A percentile compares a stretch with the other conserved stretches of the same genome.
These are phyloP conservation scores for Saksenaea vasiformis DNA, from an alignment of 371 early-diverging fungal species.

Conservation along the genomic window DNA sequence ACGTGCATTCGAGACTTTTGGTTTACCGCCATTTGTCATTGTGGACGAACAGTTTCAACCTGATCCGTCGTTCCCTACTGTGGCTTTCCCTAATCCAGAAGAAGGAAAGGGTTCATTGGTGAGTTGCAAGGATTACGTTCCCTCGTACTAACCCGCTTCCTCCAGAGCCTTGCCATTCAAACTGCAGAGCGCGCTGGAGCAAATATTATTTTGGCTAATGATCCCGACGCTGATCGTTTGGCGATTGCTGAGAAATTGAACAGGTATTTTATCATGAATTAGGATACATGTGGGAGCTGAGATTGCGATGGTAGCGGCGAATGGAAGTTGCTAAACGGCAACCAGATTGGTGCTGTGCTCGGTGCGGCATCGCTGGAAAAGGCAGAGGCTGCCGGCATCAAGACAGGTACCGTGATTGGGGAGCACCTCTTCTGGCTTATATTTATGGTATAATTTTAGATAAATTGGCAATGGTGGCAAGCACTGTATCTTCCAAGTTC, in stretches of 20 bases:
- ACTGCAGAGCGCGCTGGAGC: slow-evolving; percentile 65
- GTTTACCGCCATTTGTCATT: slow-evolving; percentile 63
- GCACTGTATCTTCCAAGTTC: slow-evolving; percentile 90
- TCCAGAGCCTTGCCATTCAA: slow-evolving; percentile 68
- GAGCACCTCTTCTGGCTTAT: too few relatives aligned
- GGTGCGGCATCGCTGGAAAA: slow-evolving; percentile 74
- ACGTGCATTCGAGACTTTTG: slow-evolving; percentile 69
- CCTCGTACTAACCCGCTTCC: neutral
- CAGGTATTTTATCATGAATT: slow-evolving; percentile 28
- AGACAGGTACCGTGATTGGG: slow-evolving; percentile 38
- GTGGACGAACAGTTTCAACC: slow-evolving; percentile 75
- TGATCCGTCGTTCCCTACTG: slow-evolving; percentile 94
- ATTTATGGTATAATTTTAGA: slow-evolving; percentile 29
- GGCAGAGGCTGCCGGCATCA: slow-evolving; percentile 53
- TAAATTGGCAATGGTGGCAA: slow-evolving; percentile 82
- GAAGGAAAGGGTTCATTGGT: slow-evolving; percentile 88
- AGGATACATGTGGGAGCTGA: neutral
- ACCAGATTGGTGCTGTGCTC: slow-evolving; percentile 89
- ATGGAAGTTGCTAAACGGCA: slow-evolving; percentile 89
- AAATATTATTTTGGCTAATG: slow-evolving; percentile 90
- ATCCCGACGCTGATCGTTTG: slow-evolving; percentile 97
- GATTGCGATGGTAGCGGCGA: slow-evolving; percentile 43
- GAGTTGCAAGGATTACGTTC: neutral
- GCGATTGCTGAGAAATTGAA: slow-evolving; percentile 83
- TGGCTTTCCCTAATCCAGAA: slow-evolving; percentile 92